Conservation (phyloP, 2,329 filamentous ascomycete genomes). For the Epichloe amarillans region DNA sequence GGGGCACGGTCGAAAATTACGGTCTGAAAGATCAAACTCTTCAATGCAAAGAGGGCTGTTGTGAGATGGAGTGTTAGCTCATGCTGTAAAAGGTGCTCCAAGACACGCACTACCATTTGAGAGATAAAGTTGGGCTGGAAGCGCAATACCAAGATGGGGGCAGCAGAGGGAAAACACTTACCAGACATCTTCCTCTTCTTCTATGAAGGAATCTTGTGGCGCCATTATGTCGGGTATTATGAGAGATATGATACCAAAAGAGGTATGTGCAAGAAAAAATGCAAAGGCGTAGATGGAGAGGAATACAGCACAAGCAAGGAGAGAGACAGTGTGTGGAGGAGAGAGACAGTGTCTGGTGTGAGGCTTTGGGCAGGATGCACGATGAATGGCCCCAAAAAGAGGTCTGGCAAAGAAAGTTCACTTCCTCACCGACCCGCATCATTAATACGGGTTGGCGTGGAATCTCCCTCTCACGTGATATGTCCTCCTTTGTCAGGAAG, state of each 20-base stretch:
- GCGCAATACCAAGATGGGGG: background rate
- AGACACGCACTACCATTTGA: background rate
- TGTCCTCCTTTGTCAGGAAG: background rate
- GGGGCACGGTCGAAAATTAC: conserved; percentile 91
- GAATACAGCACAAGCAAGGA: conserved; percentile 12
- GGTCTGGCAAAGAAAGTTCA: conserved; percentile 10
- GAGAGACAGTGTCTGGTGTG: conserved; percentile 7
- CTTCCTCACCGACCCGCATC: background rate
- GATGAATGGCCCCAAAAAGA: conserved; percentile 6
- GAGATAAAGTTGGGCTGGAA: conserved; percentile 8
- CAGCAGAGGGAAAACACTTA: conserved; percentile 23
- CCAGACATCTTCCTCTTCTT: conserved; percentile 60
- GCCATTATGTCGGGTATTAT: conserved; percentile 36
- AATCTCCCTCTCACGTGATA: conserved; percentile 3
- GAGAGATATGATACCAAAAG: conserved; percentile 8
- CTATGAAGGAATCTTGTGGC: conserved; percentile 57
- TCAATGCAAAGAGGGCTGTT: conserved; percentile 90
- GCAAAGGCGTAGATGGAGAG: background rate
- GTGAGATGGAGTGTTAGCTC: background rate
- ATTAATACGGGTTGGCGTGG: background rate
- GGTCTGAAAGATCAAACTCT: conserved; percentile 95
- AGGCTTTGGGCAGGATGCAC: conserved; percentile 10
- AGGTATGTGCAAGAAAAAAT: conserved; percentile 11
- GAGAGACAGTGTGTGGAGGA: conserved; percentile 7
- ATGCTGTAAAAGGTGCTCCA: background rate